These are phyloP conservation scores for Myrica gale DNA, from an alignment of 306 rosid species.

Conservation along the genomic window DNA sequence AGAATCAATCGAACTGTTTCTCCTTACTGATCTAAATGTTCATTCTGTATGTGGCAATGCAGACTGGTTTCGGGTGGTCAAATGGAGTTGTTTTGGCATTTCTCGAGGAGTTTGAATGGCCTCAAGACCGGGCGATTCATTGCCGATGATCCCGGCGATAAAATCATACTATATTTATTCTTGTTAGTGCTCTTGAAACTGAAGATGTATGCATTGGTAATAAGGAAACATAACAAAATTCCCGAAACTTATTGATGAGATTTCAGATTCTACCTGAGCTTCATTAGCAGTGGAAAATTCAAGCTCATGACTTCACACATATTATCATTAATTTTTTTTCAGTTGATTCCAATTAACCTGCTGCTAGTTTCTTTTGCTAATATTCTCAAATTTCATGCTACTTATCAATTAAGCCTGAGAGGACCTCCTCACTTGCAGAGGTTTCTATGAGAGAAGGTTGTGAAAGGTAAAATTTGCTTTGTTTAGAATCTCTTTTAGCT, in stretches of 20 bases:
- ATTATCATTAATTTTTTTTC: neutral
- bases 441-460: no score
- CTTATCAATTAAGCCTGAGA: no score
- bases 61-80: constrained; percentile 99
- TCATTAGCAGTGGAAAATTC: neutral
- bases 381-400: no score
- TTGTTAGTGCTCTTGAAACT: neutral
- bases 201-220: neutral
- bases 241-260: neutral
- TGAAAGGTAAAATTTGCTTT: no score
- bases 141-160: constrained; percentile 33
- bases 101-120: constrained; percentile 98
- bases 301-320: neutral
- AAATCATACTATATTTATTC: neutral
- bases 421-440: no score
- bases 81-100: constrained; percentile 89
- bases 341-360: no score
- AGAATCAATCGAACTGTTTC: neutral
- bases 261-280: neutral
- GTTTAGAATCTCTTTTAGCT: no score
- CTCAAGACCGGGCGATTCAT: constrained; percentile 52
- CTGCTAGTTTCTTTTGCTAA: no score
- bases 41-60: constrained; percentile 35
- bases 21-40: constrained; percentile 6
- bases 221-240: neutral